phyloP scores from a whole-genome alignment of 1,284 basidiomycete species.

The Fomes fomentarius region DNA sequence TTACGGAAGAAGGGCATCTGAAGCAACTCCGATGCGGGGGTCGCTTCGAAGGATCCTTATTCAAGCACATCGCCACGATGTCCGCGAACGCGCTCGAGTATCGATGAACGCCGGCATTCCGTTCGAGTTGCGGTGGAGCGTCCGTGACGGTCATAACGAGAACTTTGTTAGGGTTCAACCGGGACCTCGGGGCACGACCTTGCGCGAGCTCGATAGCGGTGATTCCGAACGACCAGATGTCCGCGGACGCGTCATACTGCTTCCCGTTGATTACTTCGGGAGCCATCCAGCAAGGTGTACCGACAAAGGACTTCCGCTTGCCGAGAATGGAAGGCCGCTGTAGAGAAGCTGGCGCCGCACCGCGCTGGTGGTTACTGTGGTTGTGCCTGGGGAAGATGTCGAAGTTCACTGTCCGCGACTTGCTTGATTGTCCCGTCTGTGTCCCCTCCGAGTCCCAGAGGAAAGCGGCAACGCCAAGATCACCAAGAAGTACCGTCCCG shows the following conservation, averaged over 20 bases:
- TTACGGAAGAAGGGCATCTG: slow-evolving; percentile 79
- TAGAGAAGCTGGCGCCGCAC: neutral
- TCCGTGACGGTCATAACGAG: slow-evolving; percentile 79
- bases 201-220: slow-evolving; percentile 85
- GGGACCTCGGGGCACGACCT: slow-evolving; percentile 81
- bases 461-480: slow-evolving; percentile 86
- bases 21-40: slow-evolving; percentile 80
- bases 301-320: slow-evolving; percentile 87
- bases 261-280: slow-evolving; percentile 87
- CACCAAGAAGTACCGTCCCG: slow-evolving; percentile 87
- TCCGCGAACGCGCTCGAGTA: slow-evolving; percentile 86
- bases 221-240: slow-evolving; percentile 93
- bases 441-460: slow-evolving; percentile 64
- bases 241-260: slow-evolving; percentile 83
- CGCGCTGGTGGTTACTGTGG: slow-evolving; percentile 12
- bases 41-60: slow-evolving; percentile 81
- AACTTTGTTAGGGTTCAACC: slow-evolving; percentile 75
- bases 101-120: slow-evolving; percentile 71
- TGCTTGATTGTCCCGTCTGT: slow-evolving; percentile 24
- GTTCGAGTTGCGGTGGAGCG: slow-evolving; percentile 73
- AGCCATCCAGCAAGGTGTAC: slow-evolving; percentile 96
- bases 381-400: slow-evolving; percentile 4
- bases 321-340: slow-evolving; percentile 43
- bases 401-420: slow-evolving; percentile 24
- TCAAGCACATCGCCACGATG: slow-evolving; percentile 78